Evolutionary conservation across 2,329 filamentous ascomycete genomes (phyloP), one percentile per base, ranked within the genome.

Genomic region (Arthrobotrys megalospora): DNA sequence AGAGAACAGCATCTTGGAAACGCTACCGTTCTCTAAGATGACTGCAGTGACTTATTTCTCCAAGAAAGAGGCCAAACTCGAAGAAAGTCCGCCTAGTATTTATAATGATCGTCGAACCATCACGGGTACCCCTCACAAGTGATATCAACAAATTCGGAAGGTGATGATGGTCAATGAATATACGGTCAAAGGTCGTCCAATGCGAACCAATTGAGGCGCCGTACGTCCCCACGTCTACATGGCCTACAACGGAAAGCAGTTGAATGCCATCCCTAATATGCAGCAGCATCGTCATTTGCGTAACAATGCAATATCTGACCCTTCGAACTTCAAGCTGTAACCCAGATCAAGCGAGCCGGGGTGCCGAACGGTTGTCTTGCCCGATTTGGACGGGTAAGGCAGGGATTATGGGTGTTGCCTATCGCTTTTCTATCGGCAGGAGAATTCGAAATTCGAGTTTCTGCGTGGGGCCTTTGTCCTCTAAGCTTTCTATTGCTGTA

Each of bases 1-100:
- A 10, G 60, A 64, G 38, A 76, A 53, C 36, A 69, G 21, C 64
- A 71, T 73, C 5, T 41, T 36, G 43, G 7, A 52, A 52, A 28
- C 24, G 24, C 24, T 28, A n/a, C 19, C 48, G 48, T n/a, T 24
- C n/a, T 12, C 19, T 52, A n/a, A 38, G 36, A 8, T 38, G 6
- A 1, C 12, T 45, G n/a, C n/a, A n/a, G n/a, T n/a, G 41, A 12
- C 12, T 16, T 45, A 6, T 1, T 45, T 45, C n/a, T 45, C 5
- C 14, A 16, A 45, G 41, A 16, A 6, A 45, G n/a, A n/a, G n/a
- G n/a, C 41, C 12, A 45, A 45, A 45, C n/a, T 14, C 19, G 45
- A 16, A 10, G 45, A 21, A 48, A 4, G 6, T 24, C 16, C 3
- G 7, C 45, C 1, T 48, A n/a, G 41, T 45, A 45, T 45, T 45